Evolutionary conservation across 192 early-diverging fungal genomes (phyloP).

Genomic region (Coemansia umbellata): DNA sequence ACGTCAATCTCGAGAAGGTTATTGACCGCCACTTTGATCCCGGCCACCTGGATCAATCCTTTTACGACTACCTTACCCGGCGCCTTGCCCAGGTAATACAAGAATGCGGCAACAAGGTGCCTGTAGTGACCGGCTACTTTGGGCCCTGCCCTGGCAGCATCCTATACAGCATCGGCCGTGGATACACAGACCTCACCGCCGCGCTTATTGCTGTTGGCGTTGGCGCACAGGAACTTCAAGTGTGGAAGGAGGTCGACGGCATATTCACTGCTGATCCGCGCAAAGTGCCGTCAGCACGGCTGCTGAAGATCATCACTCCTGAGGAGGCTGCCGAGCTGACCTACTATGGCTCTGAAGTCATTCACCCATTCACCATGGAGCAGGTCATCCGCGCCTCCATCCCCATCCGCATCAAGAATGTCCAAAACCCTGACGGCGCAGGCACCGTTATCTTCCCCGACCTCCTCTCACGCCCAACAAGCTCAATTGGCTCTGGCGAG

Average conservation of each 20-base stretch:
- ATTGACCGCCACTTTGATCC: constrained; percentile 78
- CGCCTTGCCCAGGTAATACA: constrained; percentile 60
- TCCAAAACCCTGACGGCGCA: constrained; percentile 84
- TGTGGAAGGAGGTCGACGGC: constrained; percentile 99
- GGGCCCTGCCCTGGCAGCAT: constrained; percentile 95
- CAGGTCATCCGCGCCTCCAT: constrained; percentile 95
- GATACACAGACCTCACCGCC: constrained; percentile 97
- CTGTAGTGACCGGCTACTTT: constrained; percentile 96
- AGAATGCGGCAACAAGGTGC: constrained; percentile 61
- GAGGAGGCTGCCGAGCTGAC: constrained; percentile 98
- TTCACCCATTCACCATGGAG: constrained; percentile 99
- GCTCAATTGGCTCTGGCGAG: constrained; percentile 49
- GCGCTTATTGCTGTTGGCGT: constrained; percentile 90
- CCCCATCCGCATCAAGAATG: constrained; percentile 99
- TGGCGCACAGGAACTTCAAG: constrained; percentile 87
- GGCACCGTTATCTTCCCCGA: constrained; percentile 96
- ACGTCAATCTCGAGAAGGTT: constrained; percentile 84
- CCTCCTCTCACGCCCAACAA: constrained; percentile 50
- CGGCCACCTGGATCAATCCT: constrained; percentile 81
- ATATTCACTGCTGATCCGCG: constrained; percentile 99
- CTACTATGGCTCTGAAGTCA: constrained; percentile 93
- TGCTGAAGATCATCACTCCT: constrained; percentile 90
- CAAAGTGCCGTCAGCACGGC: constrained; percentile 81
- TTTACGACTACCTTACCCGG: constrained; percentile 88
- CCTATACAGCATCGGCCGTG: constrained; percentile 87